A percentile compares a stretch with the other conserved stretches of the same genome.
Conservation (phyloP, 306 rosid genomes). For the Cotoneaster glaucophyllus region DNA sequence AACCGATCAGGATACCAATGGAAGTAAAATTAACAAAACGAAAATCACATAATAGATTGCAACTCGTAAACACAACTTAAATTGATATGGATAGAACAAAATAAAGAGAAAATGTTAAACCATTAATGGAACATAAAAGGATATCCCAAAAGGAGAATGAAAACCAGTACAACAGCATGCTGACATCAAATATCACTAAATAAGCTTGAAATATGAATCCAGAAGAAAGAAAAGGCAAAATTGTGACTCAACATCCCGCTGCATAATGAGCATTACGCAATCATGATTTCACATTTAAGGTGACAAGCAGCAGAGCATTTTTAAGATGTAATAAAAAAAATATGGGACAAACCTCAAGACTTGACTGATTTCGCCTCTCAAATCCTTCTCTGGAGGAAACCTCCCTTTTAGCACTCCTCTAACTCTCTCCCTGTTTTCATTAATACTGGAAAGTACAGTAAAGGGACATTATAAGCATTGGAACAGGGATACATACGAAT, state of each 20-base stretch:
- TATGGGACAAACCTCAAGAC: constrained; percentile 58
- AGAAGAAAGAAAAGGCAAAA: background rate
- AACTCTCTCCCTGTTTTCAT: constrained; percentile 71
- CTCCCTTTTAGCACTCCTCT: constrained; percentile 82
- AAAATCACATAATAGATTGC: background rate
- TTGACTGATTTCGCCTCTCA: constrained; percentile 68
- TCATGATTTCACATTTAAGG: background rate
- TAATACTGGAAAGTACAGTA: constrained; percentile 47
- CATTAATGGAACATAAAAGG: background rate
- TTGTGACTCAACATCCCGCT: background rate
- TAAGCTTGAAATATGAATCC: background rate
- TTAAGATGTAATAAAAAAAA: background rate
- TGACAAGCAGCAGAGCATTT: background rate
- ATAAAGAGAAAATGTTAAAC: background rate
- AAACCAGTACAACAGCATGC: background rate
- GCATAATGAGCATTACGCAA: background rate
- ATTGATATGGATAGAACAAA: background rate
- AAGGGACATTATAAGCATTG: constrained; percentile 16
- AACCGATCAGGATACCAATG: background rate
- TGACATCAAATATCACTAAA: background rate
- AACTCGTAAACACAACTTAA: background rate
- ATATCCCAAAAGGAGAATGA: background rate
- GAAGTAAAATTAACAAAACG: background rate
- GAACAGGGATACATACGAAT: background rate
- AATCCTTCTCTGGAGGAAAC: constrained; percentile 80